Base-by-base conservation (phyloP, 306 rosid genomes). In the Quercus wislizeni region DNA sequence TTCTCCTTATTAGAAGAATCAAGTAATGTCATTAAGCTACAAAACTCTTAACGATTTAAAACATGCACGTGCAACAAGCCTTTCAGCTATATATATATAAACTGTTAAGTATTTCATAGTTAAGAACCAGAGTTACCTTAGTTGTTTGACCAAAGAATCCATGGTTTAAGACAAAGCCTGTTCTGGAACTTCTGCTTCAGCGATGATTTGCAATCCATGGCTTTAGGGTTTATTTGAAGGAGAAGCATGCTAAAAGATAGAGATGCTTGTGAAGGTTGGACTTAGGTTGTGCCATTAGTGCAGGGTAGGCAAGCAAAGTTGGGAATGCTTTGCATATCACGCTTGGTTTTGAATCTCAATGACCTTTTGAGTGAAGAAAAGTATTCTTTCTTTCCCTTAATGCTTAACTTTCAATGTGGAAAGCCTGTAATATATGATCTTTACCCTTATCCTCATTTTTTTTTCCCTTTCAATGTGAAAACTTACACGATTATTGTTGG, bases 251-350 rank as follows among this genome's bases (percentile, higher is more conserved):
- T 41, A 62, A 59, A 76, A 75, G 58, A 46, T 38, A 43, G 71
- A 69, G 14, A 33, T 33, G 71, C 56, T 71, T 78, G 35, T 31
- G n/a, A n/a, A 80, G 73, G 75, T 81, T 69, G 33, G 55, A 69
- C 74, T 14, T 54, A 27, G 79, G 35, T 14, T 75, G 51, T 31
- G 38, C 51, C 51, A 51, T 74, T 73, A 58, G 73, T 79, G 83
- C 86, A 38, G 61, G 38, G 56, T 62, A 54, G 76, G 70, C 73
- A 82, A 89, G 90, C 82, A 82, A 87, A 76, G 84, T 86, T 58
- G 31, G 28, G 79, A 78, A 87, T 87, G 77, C 97, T 33, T 86
- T 89, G 93, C 90, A 92, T 85, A 81, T 46, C 5, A 58, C 38
- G 75, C 27, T 59, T 74, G 89, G 75, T 86, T 67, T 84, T 87